Evolutionary conservation across 2,329 filamentous ascomycete species (phyloP).

Genomic region (Penicillium nordicum): DNA sequence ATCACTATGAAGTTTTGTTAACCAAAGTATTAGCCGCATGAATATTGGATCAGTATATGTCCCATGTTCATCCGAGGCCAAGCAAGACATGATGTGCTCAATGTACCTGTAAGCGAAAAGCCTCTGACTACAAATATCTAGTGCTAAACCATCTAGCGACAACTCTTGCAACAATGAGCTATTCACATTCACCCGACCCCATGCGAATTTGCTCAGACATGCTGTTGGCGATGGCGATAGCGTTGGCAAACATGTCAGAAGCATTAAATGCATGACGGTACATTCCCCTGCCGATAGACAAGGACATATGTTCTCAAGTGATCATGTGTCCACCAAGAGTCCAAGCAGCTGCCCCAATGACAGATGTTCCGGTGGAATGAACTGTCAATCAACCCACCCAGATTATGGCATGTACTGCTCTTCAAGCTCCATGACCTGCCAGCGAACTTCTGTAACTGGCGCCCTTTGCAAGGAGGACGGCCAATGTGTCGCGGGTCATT

Average conservation of each 20-base stretch:
- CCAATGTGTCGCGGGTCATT: neutral
- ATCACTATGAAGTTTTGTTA: neutral
- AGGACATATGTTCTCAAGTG: neutral
- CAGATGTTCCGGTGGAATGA: neutral
- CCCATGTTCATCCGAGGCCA: neutral
- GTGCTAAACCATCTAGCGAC: neutral
- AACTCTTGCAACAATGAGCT: neutral
- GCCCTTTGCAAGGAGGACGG: neutral
- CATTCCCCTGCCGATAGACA: neutral
- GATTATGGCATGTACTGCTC: slow-evolving; percentile 2
- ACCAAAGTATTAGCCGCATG: neutral
- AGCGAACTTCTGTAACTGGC: neutral
- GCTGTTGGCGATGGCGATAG: neutral
- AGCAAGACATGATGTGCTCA: slow-evolving; percentile 3
- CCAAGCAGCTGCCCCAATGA: neutral
- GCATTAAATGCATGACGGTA: neutral
- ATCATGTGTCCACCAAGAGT: neutral
- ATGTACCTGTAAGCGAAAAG: neutral
- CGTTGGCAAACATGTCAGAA: neutral
- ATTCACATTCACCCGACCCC: slow-evolving; percentile 2
- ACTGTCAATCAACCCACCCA: neutral
- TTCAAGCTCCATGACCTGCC: neutral
- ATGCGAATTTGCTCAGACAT: neutral
- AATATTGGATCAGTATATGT: slow-evolving; percentile 5
- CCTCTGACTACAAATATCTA: too few species aligned